Evolutionary conservation across 2,329 filamentous ascomycete species (phyloP), one percentile per base, ranked within the genome.

Genomic region (Blastomyces emzantsi): DNA sequence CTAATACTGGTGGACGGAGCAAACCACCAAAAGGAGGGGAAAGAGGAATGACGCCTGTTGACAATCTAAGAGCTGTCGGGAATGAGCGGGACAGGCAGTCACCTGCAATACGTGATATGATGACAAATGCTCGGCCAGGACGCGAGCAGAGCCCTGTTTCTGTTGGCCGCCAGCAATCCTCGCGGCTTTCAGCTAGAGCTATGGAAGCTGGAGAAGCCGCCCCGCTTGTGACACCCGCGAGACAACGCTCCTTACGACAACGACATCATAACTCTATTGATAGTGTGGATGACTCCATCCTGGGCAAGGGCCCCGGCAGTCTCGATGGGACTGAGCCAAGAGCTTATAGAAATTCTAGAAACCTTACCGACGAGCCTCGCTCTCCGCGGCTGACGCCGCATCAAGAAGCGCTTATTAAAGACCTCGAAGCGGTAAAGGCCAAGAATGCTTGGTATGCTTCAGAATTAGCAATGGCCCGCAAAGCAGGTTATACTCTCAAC

Each of bases 361-460:
- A 69, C 25, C 66, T 77, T 17, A 72, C 68, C 13, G 78, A 80
- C 41, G 78, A 79, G 64, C 78, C 78, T 45, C 73, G 75, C 17
- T 80, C 78, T 9, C 78, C 78, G 13, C 75, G 75, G 49, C 67
- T 80, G 49, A 79, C 75, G 3, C 72, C 78, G 69, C 68, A 81
- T 60, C 79, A 81, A 66, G 85, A 84, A 66, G 87, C 89, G 0
- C 76, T 97, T 15, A 81, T 90, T 17, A 93, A 94, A 73, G 94
- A 99, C 73, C 81, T 99, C 1, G 93, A 99, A 73, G 82, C 86
- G 9, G 84, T 88, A 3, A 90, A 90, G 70, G 94, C 89, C 71
- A 86, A 90, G 61, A 97, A 96, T 76, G 93, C 93, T 0, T 99
- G 94, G 94, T 97, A 96, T 75, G 91, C 92, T 8, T 97, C 93